Evolutionary conservation across 2,329 filamentous ascomycete genomes (phyloP), one percentile per base, ranked within the genome.

Genomic region (Neonectria ditissima): DNA sequence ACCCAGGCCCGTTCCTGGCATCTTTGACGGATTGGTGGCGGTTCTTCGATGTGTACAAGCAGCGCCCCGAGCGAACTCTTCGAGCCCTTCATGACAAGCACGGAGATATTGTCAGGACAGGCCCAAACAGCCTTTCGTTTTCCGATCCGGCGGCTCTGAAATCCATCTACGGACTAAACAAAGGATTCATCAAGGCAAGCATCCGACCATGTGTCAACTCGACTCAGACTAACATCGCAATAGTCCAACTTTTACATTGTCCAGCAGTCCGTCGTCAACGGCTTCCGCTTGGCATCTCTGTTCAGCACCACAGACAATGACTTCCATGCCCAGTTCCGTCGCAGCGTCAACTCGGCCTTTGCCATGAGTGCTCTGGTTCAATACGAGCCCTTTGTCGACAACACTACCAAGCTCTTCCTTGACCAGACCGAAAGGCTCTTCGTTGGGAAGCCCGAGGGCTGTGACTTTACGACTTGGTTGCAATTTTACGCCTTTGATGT

Each of bases 401-500:
- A 89, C 68, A 93, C 91, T 1, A 89, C 91, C 0, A 86, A 87
- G 66, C 80, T 92, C 2, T 95, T 94, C 75, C 84, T 95, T 6
- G 77, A 83, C 32, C 87, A 88, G 74, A 90, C 88, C 0, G 82
- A 87, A 65, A 79, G 81, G 2, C 73, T 89, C 3, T 91, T 83
- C 67, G 83, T 81, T n/a, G 73, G 77, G 22, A 79, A 80, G 24
- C 64, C 75, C 0, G 66, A 67, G n/a, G 69, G 71, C 2, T 74
- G 72, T 72, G 86, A 92, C 73, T 90, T 93, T 59, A 87, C 88
- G 1, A 81, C 83, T 61, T 94, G 92, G 92, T 80, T 94, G 61
- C 92, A 94, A 73, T 94, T 89, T 74, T 94, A 92, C 69, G 92
- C 92, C 0, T 94, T 94, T 72, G 92, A 94, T 73, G 91, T 94